Conservation (phyloP, 768 basidiomycete species). For the Boletus sensibilis region DNA sequence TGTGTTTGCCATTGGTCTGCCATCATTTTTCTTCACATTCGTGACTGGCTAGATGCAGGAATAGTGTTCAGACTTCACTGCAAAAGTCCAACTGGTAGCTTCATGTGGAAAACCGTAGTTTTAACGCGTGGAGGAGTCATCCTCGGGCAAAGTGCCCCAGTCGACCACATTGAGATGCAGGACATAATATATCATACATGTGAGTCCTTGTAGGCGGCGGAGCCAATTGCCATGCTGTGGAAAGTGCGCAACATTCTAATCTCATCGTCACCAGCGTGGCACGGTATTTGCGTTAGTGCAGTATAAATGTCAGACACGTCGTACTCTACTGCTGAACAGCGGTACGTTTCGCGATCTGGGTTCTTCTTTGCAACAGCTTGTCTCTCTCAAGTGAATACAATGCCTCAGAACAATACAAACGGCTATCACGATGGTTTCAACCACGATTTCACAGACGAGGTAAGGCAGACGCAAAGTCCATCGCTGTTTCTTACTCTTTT, state of each 20-base stretch:
- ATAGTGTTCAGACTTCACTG: neutral
- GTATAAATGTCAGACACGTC: slow-evolving; percentile 20
- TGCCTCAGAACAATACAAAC: slow-evolving; percentile 20
- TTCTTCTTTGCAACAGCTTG: neutral
- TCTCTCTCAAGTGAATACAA: slow-evolving; percentile 2
- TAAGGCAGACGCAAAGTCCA: neutral
- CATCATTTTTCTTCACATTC: neutral
- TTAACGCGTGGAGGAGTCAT: neutral
- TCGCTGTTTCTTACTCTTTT: slow-evolving; percentile 9
- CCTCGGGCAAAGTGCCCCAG: neutral
- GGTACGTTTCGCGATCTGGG: neutral
- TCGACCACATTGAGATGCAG: slow-evolving; percentile 5
- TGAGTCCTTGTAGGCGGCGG: slow-evolving; percentile 7
- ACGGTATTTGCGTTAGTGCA: neutral
- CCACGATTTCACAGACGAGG: slow-evolving; percentile 32
- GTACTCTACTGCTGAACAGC: neutral
- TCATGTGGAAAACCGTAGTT: slow-evolving; percentile 10
- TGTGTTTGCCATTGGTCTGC: neutral
- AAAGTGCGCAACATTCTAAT: neutral
- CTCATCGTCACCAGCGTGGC: neutral
- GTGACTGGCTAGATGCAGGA: neutral
- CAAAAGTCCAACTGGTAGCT: neutral
- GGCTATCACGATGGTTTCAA: slow-evolving; percentile 25
- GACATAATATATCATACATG: slow-evolving; percentile 19
- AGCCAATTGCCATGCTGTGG: slow-evolving; percentile 26